phyloP scores from a whole-genome alignment of 2,329 filamentous ascomycete genomes.

The Fusarium sp. region DNA sequence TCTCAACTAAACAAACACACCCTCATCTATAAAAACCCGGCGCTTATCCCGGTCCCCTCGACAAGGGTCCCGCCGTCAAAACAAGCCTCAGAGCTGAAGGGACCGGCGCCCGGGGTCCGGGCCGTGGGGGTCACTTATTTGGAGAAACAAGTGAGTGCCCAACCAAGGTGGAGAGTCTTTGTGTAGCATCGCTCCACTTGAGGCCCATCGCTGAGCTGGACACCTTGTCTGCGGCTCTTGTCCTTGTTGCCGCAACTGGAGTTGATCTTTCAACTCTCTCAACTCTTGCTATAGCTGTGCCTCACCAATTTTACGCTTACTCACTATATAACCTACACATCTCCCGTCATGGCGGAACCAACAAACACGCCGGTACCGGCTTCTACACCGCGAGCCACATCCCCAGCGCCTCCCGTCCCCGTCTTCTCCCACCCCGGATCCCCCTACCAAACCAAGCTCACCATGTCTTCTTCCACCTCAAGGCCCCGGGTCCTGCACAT shows the following conservation, averaged over 20 bases:
- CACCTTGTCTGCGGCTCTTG: conserved; percentile 9
- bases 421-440: conserved; percentile 38
- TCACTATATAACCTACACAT: conserved; percentile 1
- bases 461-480: conserved; percentile 30
- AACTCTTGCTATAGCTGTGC: background rate
- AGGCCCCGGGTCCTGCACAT: conserved; percentile 77
- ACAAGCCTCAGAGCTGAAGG: conserved; percentile 8
- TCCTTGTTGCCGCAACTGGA: background rate
- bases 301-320: background rate
- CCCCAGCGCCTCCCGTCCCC: conserved; percentile 49
- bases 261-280: background rate
- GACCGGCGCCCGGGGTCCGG: conserved; percentile 18
- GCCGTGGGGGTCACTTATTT: conserved; percentile 2
- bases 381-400: conserved; percentile 58
- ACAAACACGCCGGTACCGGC: conserved; percentile 60
- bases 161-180: background rate
- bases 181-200: conserved; percentile 22
- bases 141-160: background rate
- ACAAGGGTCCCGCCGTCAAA: conserved; percentile 24
- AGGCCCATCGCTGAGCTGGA: conserved; percentile 13
- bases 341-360: conserved; percentile 58
- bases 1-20: background rate
- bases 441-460: conserved; percentile 42
- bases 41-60: conserved; percentile 4
- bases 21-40: background rate